A percentile compares a stretch with the other conserved stretches of the same genome.
Evolutionary conservation across 2,329 filamentous ascomycete genomes (phyloP).

Genomic region (Bipolaris gigantea): DNA sequence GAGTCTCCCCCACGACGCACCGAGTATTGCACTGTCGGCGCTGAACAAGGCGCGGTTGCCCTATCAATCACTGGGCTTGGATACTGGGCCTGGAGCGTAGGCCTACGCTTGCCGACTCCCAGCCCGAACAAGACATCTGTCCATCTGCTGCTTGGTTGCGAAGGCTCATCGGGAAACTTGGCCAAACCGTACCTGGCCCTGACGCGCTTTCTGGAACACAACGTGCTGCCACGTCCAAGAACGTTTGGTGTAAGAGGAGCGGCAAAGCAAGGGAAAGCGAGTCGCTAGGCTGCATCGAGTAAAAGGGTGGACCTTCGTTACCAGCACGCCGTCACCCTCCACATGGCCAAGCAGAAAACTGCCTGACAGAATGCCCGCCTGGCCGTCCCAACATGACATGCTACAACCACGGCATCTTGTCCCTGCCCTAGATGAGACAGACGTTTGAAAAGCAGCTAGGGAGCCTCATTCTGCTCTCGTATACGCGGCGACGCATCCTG

Average conservation of each 20-base stretch:
- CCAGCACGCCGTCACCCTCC: constrained; percentile 8
- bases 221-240: constrained; percentile 3
- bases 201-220: constrained; percentile 4
- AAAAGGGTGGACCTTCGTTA: constrained; percentile 6
- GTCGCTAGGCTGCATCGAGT: constrained; percentile 3
- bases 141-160: constrained; percentile 1
- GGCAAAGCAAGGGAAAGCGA: constrained; percentile 5
- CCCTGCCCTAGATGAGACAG: constrained; percentile 16
- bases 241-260: constrained; percentile 1
- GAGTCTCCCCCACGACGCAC: not conserved
- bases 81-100: constrained; percentile 1
- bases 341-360: constrained; percentile 24
- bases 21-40: not conserved
- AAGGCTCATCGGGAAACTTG: constrained; percentile 8
- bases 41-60: constrained; percentile 2
- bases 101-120: constrained; percentile 15
- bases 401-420: constrained; percentile 19
- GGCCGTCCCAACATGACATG: constrained; percentile 25
- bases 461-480: constrained; percentile 19
- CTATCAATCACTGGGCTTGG: not conserved
- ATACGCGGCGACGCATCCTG: not conserved
- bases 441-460: constrained; percentile 12
- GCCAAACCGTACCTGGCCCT: constrained; percentile 3
- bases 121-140: constrained; percentile 2
- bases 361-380: constrained; percentile 27